Evolutionary conservation across 768 basidiomycete species (phyloP).

Genomic region (Tricholoma furcatifolium): DNA sequence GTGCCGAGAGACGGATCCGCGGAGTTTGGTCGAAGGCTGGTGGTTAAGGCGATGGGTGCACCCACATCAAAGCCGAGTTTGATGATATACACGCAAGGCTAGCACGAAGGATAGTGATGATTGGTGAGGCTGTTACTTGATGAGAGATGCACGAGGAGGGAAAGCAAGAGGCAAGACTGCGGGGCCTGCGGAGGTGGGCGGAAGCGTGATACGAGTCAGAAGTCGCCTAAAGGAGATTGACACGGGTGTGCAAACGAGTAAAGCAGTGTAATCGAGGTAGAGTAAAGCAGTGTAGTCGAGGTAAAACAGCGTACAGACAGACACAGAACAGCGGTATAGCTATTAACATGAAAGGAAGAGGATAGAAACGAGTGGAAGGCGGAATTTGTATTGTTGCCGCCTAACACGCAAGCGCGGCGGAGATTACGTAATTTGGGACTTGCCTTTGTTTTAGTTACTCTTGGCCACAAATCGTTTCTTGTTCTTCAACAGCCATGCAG

Average conservation of each 20-base stretch:
- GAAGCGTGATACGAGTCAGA: not conserved
- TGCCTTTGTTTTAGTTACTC: constrained; percentile 7
- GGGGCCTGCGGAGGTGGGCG: not conserved
- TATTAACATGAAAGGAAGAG: too few species aligned
- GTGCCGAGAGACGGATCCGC: too few species aligned
- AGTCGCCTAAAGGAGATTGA: constrained; percentile 1
- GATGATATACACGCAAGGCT: too few species aligned
- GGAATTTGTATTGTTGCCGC: not conserved
- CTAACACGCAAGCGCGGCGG: constrained; percentile 15
- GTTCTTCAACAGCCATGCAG: constrained; percentile 29
- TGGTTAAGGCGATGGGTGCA: too few species aligned
- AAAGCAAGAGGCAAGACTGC: not conserved
- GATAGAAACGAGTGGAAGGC: constrained; percentile 10
- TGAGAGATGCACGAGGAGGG: not conserved
- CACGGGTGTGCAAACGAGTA: not conserved
- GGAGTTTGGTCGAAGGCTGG: too few species aligned
- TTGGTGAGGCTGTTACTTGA: too few species aligned
- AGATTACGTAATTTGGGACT: constrained; percentile 9
- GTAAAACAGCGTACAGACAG: too few species aligned
- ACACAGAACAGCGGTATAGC: too few species aligned
- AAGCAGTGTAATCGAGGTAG: not conserved
- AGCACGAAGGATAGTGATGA: too few species aligned
- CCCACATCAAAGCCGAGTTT: too few species aligned
- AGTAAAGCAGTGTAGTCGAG: not conserved
- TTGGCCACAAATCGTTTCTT: constrained; percentile 5